Base-by-base conservation (phyloP, 768 basidiomycete species). In the Pisolithus sp. region DNA sequence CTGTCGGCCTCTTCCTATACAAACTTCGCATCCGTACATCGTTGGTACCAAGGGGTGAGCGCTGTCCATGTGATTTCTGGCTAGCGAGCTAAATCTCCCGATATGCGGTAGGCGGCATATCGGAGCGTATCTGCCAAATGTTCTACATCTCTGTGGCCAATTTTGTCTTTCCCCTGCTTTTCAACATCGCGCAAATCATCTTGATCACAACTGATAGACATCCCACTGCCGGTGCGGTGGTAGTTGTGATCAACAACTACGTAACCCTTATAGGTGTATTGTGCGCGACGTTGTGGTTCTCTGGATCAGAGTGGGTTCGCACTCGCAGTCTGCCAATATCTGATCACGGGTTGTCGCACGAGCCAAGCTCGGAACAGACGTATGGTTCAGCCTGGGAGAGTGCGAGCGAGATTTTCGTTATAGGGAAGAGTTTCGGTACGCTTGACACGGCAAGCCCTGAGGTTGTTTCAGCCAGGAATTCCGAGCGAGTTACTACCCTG, bases 111-210 rank as follows among this genome's bases (percentile, higher is more conserved):
- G 61, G 57, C 37, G 56, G 50, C 41, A 43, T 65, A 24, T 48
- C 62, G 23, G 50, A 59, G 2, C 63, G 65, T 26, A 40, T 72
- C 38, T 62, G 59, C 12, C 63, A 58, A 28, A 56, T 73, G 7
- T 72, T 73, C 57, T 62, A 61, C 34, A 69, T 74, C 47, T 66
- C 71, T 0, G 48, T 65, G 10, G 61, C 67, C 1, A 73, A 71
- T 53, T 73, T 73, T 57, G 62, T 73, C 36, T 67, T 73, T 54
- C 73, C 72, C 15, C 60, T 64, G 12, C 50, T 71, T 21, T 62
- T 72, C 26, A 65, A 62, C 55, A 56, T 73, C 39, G 64, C 59
- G n/a, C 66, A 69, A 44, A 59, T 73, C 49, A 55, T 68, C 23
- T 48, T 65, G 9, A 62, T 63, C 28, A 46, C 24, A n/a, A 46